Conservation (phyloP, 2,329 filamentous ascomycete species). For the Claviceps cyperi region DNA sequence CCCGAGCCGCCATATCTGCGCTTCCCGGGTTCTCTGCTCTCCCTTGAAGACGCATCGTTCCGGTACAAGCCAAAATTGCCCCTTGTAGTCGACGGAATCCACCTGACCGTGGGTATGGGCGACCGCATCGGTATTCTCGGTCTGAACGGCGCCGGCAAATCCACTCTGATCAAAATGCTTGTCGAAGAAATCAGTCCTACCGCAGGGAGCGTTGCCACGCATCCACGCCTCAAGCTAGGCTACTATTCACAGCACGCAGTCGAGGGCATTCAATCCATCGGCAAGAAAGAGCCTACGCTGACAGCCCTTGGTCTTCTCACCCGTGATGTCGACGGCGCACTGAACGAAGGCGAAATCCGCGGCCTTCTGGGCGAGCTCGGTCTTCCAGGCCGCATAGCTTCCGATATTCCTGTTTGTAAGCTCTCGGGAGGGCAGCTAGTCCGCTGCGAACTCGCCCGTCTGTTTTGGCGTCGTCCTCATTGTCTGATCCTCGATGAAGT, state of each 20-base stretch:
- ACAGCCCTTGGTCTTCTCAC: constrained; percentile 53
- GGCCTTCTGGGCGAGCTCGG: constrained; percentile 54
- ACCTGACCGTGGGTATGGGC: constrained; percentile 55
- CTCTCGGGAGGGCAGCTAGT: constrained; percentile 71
- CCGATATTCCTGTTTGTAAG: constrained; percentile 57
- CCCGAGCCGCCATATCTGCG: constrained; percentile 54
- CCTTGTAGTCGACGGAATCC: constrained; percentile 44
- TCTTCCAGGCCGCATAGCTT: constrained; percentile 53
- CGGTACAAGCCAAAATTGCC: constrained; percentile 34
- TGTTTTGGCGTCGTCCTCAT: constrained; percentile 57
- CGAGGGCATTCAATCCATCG: constrained; percentile 47
- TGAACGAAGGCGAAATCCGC: constrained; percentile 54
- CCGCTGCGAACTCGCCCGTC: constrained; percentile 46
- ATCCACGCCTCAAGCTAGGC: constrained; percentile 55
- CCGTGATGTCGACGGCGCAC: constrained; percentile 32
- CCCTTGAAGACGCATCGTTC: constrained; percentile 54
- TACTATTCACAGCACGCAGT: constrained; percentile 75
- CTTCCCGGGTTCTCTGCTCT: constrained; percentile 61
- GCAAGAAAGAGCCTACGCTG: constrained; percentile 30
- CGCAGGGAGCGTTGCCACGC: constrained; percentile 46
- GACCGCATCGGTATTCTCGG: constrained; percentile 64
- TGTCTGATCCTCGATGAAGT: constrained; percentile 67
- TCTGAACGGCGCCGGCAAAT: constrained; percentile 71
- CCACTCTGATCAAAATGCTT: constrained; percentile 59
- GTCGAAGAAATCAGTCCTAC: constrained; percentile 45